phyloP scores from a whole-genome alignment of 1,284 basidiomycete genomes.

The Vanrija humicola region DNA sequence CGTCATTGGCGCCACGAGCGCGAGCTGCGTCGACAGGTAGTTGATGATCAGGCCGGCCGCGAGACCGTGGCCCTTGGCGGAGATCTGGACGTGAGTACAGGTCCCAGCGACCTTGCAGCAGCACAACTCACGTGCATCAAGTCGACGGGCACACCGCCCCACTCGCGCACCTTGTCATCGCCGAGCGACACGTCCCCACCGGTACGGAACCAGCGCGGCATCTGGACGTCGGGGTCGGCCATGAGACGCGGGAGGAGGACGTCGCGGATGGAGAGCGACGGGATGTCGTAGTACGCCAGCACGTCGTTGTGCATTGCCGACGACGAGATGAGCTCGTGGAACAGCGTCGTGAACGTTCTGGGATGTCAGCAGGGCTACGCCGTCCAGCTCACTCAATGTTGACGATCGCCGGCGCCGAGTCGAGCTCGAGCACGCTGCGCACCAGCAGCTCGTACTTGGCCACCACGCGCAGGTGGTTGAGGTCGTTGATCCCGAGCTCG shows the following conservation, averaged over 20 bases:
- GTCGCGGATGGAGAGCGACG: constrained; percentile 42
- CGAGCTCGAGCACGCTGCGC: constrained; percentile 36
- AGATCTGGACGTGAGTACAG: constrained; percentile 27
- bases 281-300: constrained; percentile 44
- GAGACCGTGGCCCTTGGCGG: constrained; percentile 38
- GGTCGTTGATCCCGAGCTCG: constrained; percentile 45
- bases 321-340: constrained; percentile 37
- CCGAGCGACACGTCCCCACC: constrained; percentile 29
- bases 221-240: constrained; percentile 34
- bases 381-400: constrained; percentile 39
- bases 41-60: constrained; percentile 38
- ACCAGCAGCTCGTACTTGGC: constrained; percentile 42
- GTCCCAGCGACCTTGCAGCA: not conserved
- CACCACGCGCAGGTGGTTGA: constrained; percentile 29
- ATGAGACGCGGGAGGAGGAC: constrained; percentile 39
- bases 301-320: constrained; percentile 43
- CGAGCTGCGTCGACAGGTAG: constrained; percentile 33
- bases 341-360: constrained; percentile 46
- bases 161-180: constrained; percentile 41
- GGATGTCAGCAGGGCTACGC: not conserved
- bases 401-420: constrained; percentile 40
- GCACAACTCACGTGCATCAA: constrained; percentile 42
- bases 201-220: constrained; percentile 45
- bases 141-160: constrained; percentile 41
- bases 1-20: constrained; percentile 1